A percentile compares a stretch with the other conserved stretches of the same genome.
Evolutionary conservation across 148 eudicot genomes (phyloP).

Genomic region (Rhododendron williamsianum): DNA sequence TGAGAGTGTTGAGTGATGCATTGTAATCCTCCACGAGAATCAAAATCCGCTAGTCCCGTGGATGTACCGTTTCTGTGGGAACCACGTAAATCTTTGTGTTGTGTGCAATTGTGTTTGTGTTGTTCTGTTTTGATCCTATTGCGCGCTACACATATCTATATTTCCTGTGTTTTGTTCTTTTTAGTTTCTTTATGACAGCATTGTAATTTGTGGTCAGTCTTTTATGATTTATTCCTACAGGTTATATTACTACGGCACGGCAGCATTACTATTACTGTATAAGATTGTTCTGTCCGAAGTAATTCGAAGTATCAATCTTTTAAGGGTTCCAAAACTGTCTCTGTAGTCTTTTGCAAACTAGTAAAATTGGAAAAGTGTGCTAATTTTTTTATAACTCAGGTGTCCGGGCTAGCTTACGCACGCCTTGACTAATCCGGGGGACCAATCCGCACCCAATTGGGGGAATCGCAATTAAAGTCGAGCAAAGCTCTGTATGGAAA

Average conservation of each 20-base stretch:
- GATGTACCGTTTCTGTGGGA: no score
- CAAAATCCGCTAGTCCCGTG: no score
- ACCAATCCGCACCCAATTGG: no score
- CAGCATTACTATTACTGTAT: background rate
- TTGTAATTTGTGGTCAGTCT: background rate
- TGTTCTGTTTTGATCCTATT: no score
- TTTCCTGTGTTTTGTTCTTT: background rate
- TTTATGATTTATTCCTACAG: background rate
- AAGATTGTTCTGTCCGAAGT: background rate
- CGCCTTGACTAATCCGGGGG: no score
- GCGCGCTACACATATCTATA: background rate
- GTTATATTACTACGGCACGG: background rate
- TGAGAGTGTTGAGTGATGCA: background rate
- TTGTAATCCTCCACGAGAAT: no score
- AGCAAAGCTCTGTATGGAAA: background rate
- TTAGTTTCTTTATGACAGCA: background rate
- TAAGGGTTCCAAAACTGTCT: background rate
- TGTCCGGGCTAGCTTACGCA: no score
- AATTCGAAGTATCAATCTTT: background rate
- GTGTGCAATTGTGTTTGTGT: no score
- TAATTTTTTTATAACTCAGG: no score
- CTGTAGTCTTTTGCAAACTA: background rate
- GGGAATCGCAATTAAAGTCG: no score
- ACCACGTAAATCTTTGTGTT: no score
- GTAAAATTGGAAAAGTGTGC: no score